Conservation (phyloP, 1,284 basidiomycete species). For the Cryptococcus sp. region DNA sequence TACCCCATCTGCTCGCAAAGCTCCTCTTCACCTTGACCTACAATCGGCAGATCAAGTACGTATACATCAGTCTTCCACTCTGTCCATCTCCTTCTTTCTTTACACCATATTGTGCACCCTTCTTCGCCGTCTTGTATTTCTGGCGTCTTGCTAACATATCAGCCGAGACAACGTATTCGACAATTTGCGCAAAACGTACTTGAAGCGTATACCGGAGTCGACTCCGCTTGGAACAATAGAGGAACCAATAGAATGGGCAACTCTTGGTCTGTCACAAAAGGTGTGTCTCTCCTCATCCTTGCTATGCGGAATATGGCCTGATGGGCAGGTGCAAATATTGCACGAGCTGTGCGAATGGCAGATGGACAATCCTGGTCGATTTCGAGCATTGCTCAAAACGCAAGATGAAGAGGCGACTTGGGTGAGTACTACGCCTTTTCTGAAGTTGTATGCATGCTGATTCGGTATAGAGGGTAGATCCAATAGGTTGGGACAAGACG, state of each 20-base stretch:
- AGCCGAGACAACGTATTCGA: constrained; percentile 44
- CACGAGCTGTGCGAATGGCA: constrained; percentile 55
- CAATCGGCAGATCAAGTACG: constrained; percentile 50
- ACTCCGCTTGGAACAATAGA: constrained; percentile 40
- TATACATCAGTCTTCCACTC: constrained; percentile 5
- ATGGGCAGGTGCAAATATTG: constrained; percentile 42
- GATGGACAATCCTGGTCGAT: constrained; percentile 50
- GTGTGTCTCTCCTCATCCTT: constrained; percentile 29
- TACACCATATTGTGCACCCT: neutral
- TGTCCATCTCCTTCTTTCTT: no score
- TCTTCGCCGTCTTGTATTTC: neutral
- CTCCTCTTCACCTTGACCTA: constrained; percentile 51
- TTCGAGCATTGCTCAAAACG: constrained; percentile 49
- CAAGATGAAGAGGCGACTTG: constrained; percentile 51
- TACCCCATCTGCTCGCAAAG: constrained; percentile 48
- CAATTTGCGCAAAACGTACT: constrained; percentile 42
- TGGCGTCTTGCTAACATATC: constrained; percentile 1
- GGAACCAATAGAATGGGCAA: constrained; percentile 47
- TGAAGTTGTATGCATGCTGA: neutral
- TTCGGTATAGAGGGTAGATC: constrained; percentile 48
- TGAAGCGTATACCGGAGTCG: constrained; percentile 35
- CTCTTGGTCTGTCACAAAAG: constrained; percentile 49
- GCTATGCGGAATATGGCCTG: neutral
- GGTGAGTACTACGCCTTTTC: constrained; percentile 34
- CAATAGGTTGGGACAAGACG: constrained; percentile 51